Base-by-base conservation (phyloP, 768 basidiomycete genomes). In the Cytidiella melzeri region DNA sequence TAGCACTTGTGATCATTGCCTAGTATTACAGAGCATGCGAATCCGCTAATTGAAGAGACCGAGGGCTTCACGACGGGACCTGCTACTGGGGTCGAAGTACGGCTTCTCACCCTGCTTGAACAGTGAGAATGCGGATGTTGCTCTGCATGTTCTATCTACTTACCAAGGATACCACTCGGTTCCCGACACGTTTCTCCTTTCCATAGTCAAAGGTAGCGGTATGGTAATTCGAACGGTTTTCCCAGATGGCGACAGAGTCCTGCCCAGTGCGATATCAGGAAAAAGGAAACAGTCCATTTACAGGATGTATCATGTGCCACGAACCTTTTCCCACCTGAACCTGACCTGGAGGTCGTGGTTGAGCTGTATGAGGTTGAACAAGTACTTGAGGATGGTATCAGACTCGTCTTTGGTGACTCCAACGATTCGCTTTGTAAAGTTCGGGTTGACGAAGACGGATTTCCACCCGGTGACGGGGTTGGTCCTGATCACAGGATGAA, bases 151-250 rank as follows among this genome's bases (percentile, higher is more conserved):
- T 39, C 7, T 26, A 23, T 21, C 20, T 5, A 37, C 25, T 19
- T 34, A 53, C 52, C 18, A 69, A 43, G 36, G 59, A 60, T 47
- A 69, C 68, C 4, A 64, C 64, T 7, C 70, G 60, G 44, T 65
- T 61, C 12, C 70, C 70, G 2, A 51, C 52, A 41, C 59, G 57
- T 57, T 56, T 44, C 41, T 58, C 60, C 15, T 54, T 55, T 10
- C 54, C 55, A 55, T 70, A 72, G 53, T 72, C 70, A 54, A 63
- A 67, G 0, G 66, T 65, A 5, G 68, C 69, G 13, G 61, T 58
- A 51, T 71, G 69, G 45, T 63, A 60, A 9, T 57, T 62, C 10
- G 55, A 51, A 39, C 61, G 47, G 54, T 69, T 69, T 57, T 67
- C 62, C 67, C 68, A 68, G 49, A 68, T 64, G 15, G 46, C 46